phyloP scores from a whole-genome alignment of 2,329 filamentous ascomycete genomes.

The Calonectria henricotiae region DNA sequence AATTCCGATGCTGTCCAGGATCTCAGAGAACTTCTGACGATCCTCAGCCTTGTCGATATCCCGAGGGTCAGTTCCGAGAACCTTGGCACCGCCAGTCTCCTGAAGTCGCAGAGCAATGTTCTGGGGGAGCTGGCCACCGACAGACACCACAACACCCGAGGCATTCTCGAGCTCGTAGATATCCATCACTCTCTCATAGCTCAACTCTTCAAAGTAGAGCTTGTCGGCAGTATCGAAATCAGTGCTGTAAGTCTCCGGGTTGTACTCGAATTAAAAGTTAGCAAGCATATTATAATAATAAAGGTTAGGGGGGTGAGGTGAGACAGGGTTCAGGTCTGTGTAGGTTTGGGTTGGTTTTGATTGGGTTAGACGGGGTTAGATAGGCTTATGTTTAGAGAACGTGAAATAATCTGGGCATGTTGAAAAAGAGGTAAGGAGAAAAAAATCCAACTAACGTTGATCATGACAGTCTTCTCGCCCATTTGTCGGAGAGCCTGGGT shows the following conservation, averaged over 20 bases:
- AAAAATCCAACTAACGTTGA: constrained; percentile 76
- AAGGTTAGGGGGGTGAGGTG: too few relatives aligned
- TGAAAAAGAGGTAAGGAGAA: not conserved
- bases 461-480: constrained; percentile 98
- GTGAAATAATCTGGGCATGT: not conserved
- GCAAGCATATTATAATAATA: not conserved
- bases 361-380: too few relatives aligned
- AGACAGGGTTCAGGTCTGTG: too few relatives aligned
- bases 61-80: constrained; percentile 92
- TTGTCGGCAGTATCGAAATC: constrained; percentile 93
- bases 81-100: constrained; percentile 89
- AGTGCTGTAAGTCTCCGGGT: constrained; percentile 86
- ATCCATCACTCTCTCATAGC: constrained; percentile 98
- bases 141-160: constrained; percentile 91
- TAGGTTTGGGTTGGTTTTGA: too few relatives aligned
- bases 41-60: constrained; percentile 99
- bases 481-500: constrained; percentile 86
- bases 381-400: too few relatives aligned
- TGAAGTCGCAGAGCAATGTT: constrained; percentile 97
- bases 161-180: constrained; percentile 95
- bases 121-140: constrained; percentile 96
- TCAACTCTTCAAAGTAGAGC: constrained; percentile 97
- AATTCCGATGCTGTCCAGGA: constrained; percentile 95
- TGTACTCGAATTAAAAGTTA: constrained; percentile 65
- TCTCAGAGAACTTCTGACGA: constrained; percentile 97